Evolutionary conservation across 768 basidiomycete genomes (phyloP), one percentile per base, ranked within the genome.

Genomic region (Termitomyces bulborhizus): DNA sequence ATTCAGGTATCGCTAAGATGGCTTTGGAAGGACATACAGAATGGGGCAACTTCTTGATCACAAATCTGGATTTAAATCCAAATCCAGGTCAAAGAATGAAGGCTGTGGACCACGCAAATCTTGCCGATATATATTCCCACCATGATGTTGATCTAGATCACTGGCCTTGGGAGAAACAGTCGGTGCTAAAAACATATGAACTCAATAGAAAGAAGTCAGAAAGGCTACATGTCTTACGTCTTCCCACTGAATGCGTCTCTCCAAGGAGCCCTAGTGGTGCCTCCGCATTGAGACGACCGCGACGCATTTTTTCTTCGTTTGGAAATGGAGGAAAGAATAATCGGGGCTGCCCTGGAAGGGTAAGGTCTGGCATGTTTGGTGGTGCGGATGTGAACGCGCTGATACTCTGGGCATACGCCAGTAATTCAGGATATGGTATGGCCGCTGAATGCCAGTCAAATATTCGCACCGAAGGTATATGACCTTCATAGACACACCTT

Each of bases 281-380:
- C 68, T 91, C 89, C 21, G 83, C 84, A 63, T 88, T 90, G 68
- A 92, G 80, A 54, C 80, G 79, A 1, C 91, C 91, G 26, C 85
- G 79, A 50, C 90, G 84, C 88, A 93, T 91, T 70, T 90, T 93
- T 67, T 92, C 91, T 71, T 92, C 90, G 64, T 91, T 92, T 0
- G 91, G 91, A 68, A 92, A 93, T 11, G 92, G 92, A 37, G 90
- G 90, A 72, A 92, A 91, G 77, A 93, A 92, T 41, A 90, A 65
- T 16, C 86, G 86, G 11, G 84, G 84, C 61, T 87, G 88, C 8
- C 86, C 86, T 0, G 86, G 84, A 5, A 82, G 70, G 26, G 75
- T 75, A 46, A 84, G 77, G 62, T 90, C 88, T 21, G 88, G 88
- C 83, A 91, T 87, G 64, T 90, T 90, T 9, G 91, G 91, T 7